Conservation (phyloP, 805 yeast species). For the Ogataea pini region DNA sequence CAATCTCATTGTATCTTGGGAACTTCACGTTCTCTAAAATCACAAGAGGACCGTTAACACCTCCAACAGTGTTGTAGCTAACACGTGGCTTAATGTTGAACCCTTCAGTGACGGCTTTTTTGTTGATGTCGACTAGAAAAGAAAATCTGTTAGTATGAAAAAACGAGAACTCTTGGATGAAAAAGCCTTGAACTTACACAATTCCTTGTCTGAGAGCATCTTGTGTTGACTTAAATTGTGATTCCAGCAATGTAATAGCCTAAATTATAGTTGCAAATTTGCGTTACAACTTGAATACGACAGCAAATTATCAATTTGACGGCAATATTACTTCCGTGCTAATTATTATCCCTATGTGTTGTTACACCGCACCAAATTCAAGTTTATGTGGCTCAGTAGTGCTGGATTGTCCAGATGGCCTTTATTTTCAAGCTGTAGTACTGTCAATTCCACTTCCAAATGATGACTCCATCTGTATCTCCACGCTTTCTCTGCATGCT, state of each 20-base stretch:
- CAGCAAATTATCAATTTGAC: constrained; percentile 6
- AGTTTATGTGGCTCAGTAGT: neutral
- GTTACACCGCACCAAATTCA: neutral
- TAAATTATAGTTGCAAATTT: neutral
- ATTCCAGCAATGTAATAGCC: neutral
- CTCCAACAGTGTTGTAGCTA: constrained; percentile 94
- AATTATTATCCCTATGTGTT: neutral
- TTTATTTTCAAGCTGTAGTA: neutral
- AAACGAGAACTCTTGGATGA: neutral
- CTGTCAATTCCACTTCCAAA: neutral
- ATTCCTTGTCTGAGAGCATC: constrained; percentile 43
- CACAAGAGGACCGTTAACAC: constrained; percentile 98
- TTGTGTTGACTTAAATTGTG: neutral
- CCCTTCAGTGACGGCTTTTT: constrained; percentile 88
- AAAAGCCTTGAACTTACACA: constrained; percentile 39
- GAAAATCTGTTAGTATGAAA: constrained; percentile 21
- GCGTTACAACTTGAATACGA: neutral
- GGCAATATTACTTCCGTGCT: constrained; percentile 2
- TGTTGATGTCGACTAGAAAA: constrained; percentile 71
- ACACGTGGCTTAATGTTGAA: constrained; percentile 89
- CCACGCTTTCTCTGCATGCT: constrained; percentile 1
- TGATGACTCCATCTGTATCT: too few relatives aligned
- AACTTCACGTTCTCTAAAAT: constrained; percentile 82
- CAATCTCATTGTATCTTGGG: constrained; percentile 95
- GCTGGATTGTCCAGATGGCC: constrained; percentile 1